A percentile compares a stretch with the other conserved stretches of the same genome.
These are phyloP conservation scores for Plenodomus tracheiphilus DNA, from an alignment of 2,329 filamentous ascomycete genomes.

Conservation along the genomic window DNA sequence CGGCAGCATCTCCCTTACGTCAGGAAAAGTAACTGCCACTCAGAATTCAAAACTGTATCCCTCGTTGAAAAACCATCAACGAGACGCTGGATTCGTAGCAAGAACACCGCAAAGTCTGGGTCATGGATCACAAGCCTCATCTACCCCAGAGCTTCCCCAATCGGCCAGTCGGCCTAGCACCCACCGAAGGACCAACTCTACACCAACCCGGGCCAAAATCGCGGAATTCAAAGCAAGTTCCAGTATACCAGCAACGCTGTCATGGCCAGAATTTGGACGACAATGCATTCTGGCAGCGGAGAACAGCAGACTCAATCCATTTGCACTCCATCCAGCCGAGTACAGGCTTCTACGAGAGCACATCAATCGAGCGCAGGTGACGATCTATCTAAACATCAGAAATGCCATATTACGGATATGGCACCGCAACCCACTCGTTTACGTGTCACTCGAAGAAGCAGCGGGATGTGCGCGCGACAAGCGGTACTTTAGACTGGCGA, in stretches of 20 bases:
- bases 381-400: slow-evolving; percentile 92
- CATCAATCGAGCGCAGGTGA: slow-evolving; percentile 86
- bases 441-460: slow-evolving; percentile 81
- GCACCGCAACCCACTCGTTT: slow-evolving; percentile 81
- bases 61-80: slow-evolving; percentile 15
- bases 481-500: slow-evolving; percentile 87
- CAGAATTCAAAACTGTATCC: slow-evolving; percentile 9
- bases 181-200: slow-evolving; percentile 23
- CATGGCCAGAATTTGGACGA: slow-evolving; percentile 78
- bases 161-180: slow-evolving; percentile 22
- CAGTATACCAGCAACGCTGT: slow-evolving; percentile 78
- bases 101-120: slow-evolving; percentile 27
- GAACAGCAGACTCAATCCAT: slow-evolving; percentile 85
- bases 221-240: slow-evolving; percentile 62
- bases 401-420: slow-evolving; percentile 92
- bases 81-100: slow-evolving; percentile 21
- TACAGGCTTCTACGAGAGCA: slow-evolving; percentile 78
- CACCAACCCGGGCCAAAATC: slow-evolving; percentile 25
- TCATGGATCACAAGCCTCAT: slow-evolving; percentile 31
- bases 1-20: slow-evolving; percentile 8
- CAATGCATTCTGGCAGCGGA: slow-evolving; percentile 91
- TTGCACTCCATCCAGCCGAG: slow-evolving; percentile 82
- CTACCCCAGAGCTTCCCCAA: slow-evolving; percentile 36
- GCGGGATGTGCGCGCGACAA: slow-evolving; percentile 85
- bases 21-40: slow-evolving; percentile 11